Evolutionary conservation across 768 basidiomycete genomes (phyloP), one percentile per base, ranked within the genome.

Genomic region (Tylopilus cervinicoccineus): DNA sequence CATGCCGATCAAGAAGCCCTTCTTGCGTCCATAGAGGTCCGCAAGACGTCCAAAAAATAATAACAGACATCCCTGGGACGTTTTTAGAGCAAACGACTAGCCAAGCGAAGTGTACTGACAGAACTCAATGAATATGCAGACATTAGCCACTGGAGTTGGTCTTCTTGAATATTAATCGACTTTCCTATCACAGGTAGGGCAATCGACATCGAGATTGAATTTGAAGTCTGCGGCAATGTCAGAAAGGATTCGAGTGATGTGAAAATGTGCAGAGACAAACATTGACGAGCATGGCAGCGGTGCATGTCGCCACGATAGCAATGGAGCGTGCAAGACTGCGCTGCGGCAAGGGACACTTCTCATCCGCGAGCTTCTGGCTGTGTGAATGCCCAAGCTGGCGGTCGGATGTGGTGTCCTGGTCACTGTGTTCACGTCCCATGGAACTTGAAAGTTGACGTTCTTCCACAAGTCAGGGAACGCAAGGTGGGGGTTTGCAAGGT

Each of bases 41-140:
- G 89, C 88, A 2, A 92, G 63, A n/a, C 88, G 74, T 0, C 91
- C 91, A 20, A 79, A 81, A 16, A 88, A 76, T 12, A 92, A 72
- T 2, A 92, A 75, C 11, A 92, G 70, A 56, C 90, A 92, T 9
- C 84, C 88, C 88, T 88, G n/a, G 22, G 26, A 23, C n/a, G 20
- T 11, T 6, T 27, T 64, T 17, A 56, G 53, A 27, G 40, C 8
- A 28, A 33, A 11, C 28, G 0, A 2, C 6, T 6, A 11, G 19
- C 3, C 5, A 26, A n/a, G 19, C 33, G 17, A 36, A 14, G 51
- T 61, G 28, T 40, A 66, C 72, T n/a, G 10, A 84, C 84, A 6
- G 81, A 83, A 56, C 80, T 84, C 48, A 88, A 64, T 1, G 86
- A 69, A 58, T 83, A 88, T 0, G 83, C 84, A 22, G 81, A 83